Evolutionary conservation across 805 yeast genomes (phyloP).

Genomic region (Deakozyma indianensis): DNA sequence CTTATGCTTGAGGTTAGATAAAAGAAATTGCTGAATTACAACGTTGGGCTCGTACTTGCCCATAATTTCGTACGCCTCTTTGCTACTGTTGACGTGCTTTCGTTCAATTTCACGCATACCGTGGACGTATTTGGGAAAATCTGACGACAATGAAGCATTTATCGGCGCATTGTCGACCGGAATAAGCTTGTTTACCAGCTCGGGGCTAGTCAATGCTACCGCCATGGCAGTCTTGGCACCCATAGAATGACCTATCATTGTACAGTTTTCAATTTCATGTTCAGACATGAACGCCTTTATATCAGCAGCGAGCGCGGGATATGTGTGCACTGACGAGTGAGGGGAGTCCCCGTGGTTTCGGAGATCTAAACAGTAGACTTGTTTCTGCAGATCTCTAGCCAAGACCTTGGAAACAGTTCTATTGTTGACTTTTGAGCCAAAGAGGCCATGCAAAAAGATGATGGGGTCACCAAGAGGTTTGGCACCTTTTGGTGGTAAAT

Average conservation of each 20-base stretch:
- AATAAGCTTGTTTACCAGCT: constrained; percentile 44
- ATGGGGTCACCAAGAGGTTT: constrained; percentile 35
- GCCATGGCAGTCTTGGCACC: constrained; percentile 96
- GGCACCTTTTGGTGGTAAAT: constrained; percentile 7
- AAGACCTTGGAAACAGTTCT: constrained; percentile 52
- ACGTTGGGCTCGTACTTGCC: constrained; percentile 45
- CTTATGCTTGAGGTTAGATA: constrained; percentile 46
- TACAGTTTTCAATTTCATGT: constrained; percentile 21
- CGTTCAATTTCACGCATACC: constrained; percentile 46
- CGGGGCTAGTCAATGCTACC: constrained; percentile 51
- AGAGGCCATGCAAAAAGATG: constrained; percentile 73
- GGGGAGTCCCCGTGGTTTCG: constrained; percentile 94
- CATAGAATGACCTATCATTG: constrained; percentile 31
- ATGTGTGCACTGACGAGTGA: constrained; percentile 54
- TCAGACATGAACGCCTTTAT: constrained; percentile 56
- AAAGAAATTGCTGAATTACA: constrained; percentile 58
- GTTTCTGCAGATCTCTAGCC: constrained; percentile 21
- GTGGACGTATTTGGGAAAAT: constrained; percentile 53
- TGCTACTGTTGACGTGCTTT: constrained; percentile 30
- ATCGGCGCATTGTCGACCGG: constrained; percentile 89
- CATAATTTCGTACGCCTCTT: constrained; percentile 55
- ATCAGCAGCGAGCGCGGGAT: constrained; percentile 72
- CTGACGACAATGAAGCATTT: constrained; percentile 38
- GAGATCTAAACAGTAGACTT: constrained; percentile 38
- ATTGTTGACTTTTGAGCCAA: constrained; percentile 75